phyloP scores from a whole-genome alignment of 257 asterid species.

The Penstemon barbatus region DNA sequence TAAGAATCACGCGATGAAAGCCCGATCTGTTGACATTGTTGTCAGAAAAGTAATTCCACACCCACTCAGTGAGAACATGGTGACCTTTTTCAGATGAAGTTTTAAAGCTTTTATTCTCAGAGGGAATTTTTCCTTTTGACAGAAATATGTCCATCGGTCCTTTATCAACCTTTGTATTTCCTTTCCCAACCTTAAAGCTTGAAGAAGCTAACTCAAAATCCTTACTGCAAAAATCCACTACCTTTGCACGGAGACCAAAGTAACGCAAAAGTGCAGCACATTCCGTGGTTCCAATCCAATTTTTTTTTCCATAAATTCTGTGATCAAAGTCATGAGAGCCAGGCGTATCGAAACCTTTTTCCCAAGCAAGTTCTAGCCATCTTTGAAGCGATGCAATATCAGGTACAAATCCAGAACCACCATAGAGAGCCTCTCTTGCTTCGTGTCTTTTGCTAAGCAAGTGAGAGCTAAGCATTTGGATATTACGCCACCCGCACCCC shows the following conservation, averaged over 20 bases:
- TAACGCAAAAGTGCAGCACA: conserved; percentile 89
- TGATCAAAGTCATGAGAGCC: conserved; percentile 68
- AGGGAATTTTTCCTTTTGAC: conserved; percentile 42
- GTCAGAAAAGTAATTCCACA: conserved; percentile 79
- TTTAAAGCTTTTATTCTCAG: conserved; percentile 24
- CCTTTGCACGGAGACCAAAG: conserved; percentile 80
- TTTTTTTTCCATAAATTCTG: conserved; percentile 60
- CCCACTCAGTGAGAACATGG: conserved; percentile 70
- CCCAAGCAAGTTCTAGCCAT: conserved; percentile 95
- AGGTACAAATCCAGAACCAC: conserved; percentile 84
- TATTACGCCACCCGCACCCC: conserved; percentile 99
- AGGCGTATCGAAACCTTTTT: conserved; percentile 64
- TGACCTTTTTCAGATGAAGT: conserved; percentile 46
- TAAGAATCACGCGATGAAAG: conserved; percentile 50
- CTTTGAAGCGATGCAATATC: conserved; percentile 68
- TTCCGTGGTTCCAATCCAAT: conserved; percentile 91
- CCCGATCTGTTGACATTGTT: conserved; percentile 39
- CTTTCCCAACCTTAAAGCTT: neutral
- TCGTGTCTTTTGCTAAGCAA: conserved; percentile 64
- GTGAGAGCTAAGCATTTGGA: conserved; percentile 93
- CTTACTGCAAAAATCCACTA: conserved; percentile 70
- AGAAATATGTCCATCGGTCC: conserved; percentile 89
- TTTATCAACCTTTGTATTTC: conserved; percentile 30
- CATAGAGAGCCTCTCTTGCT: conserved; percentile 58
- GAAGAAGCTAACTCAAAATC: conserved; percentile 32